Evolutionary conservation across 2,329 filamentous ascomycete species (phyloP), one percentile per base, ranked within the genome.

Genomic region (Colletotrichum tamarilloi): DNA sequence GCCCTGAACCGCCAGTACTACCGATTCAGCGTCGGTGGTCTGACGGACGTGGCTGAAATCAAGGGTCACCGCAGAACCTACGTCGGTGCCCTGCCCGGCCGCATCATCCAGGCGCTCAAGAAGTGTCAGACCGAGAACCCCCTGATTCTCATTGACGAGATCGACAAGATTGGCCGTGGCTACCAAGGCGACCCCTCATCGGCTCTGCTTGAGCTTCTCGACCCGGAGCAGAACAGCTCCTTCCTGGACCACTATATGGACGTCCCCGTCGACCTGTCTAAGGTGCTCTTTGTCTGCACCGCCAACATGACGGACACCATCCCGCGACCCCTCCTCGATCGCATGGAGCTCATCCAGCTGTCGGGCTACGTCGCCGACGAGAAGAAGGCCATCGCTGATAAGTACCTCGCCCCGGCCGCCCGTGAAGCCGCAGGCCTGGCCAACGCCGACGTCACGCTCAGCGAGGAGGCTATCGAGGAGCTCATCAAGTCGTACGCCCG

Each of bases 181-280:
- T 97, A 98, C 81, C 97, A 98, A 84, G 97, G 97, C 30, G 97
- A 99, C 79, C 97, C 97, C 16, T 95, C 97, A 1, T 98, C 96
- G 24, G 97, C 97, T 35, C 88, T 99, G 66, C 90, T 99, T 4
- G 97, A 99, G 81, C 85, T 99, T 63, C 91, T 99, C 22, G 97
- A 99, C 77, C 97, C 97, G 0, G 97, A 99, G 83, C 97, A 99
- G 82, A 99, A 99, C 85, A 95, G 88, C 80, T 98, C 95, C 28
- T 99, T 99, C 89, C 84, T 99, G 75, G 97, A 99, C 78, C 97
- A 99, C 83, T 99, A 99, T 85, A 95, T 99, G 90, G 97, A 99
- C 82, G 95, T 99, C 0, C 97, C 97, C 0, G 96, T 99, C 6
- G 97, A 99, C 81, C 87, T 99, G 63, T 98, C 95, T 63, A 98